Evolutionary conservation across 2,329 filamentous ascomycete species (phyloP).

Genomic region (Phialophora chinensis): DNA sequence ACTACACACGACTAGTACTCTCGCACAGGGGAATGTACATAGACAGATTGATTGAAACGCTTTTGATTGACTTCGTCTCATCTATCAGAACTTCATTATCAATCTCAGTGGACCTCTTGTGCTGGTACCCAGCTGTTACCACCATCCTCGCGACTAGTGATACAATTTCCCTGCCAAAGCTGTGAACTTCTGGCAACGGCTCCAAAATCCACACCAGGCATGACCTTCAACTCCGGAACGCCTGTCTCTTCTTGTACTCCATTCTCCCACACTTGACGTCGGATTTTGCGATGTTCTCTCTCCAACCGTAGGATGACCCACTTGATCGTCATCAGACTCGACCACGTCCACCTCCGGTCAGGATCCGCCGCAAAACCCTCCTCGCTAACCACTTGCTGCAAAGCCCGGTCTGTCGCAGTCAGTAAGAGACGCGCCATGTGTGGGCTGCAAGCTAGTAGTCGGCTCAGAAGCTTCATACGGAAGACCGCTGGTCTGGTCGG

Average conservation of each 20-base stretch:
- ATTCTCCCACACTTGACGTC: conserved; percentile 39
- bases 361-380: conserved; percentile 45
- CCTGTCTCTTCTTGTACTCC: conserved; percentile 11
- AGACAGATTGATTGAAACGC: conserved; percentile 18
- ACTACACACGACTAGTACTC: too few species aligned
- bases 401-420: conserved; percentile 60
- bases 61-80: conserved; percentile 23
- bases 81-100: conserved; percentile 26
- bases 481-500: conserved; percentile 52
- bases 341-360: conserved; percentile 49
- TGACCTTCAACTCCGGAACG: conserved; percentile 30
- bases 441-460: conserved; percentile 60
- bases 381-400: conserved; percentile 58
- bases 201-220: conserved; percentile 45
- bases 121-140: conserved; percentile 29
- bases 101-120: conserved; percentile 35
- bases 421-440: conserved; percentile 60
- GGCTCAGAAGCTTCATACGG: conserved; percentile 56
- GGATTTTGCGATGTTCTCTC: conserved; percentile 45
- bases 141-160: conserved; percentile 15
- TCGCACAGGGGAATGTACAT: not conserved
- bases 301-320: conserved; percentile 54
- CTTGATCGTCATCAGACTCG: conserved; percentile 54
- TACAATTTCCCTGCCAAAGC: conserved; percentile 44
- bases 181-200: conserved; percentile 49